Evolutionary conservation across 441 rosid genomes (phyloP).

Genomic region (Gossypium gossypioides): DNA sequence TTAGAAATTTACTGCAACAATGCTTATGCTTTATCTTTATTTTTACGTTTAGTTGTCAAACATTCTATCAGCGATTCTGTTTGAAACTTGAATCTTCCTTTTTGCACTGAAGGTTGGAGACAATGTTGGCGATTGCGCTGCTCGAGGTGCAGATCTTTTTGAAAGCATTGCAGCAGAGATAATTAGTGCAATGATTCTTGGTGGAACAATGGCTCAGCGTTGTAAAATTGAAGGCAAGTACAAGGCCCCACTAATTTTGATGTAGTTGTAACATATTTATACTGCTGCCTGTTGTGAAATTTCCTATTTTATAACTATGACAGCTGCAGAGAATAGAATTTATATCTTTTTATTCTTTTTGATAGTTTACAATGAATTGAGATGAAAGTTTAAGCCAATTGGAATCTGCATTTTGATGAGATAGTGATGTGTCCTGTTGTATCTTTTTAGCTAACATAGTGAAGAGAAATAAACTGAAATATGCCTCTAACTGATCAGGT

Average conservation of each 20-base stretch:
- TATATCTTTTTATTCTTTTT: neutral
- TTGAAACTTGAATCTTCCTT: constrained; percentile 16
- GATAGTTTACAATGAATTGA: neutral
- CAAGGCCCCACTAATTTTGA: neutral
- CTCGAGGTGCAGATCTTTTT: constrained; percentile 97
- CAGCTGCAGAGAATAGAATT: neutral
- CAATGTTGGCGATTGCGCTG: constrained; percentile 99
- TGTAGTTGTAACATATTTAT: neutral
- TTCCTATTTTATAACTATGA: neutral
- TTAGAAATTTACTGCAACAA: neutral
- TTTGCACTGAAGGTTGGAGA: constrained; percentile 65
- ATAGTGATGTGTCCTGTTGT: neutral
- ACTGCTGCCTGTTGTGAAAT: neutral
- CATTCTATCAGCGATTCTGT: constrained; percentile 3
- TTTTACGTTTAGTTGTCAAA: neutral
- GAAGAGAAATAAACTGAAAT: neutral
- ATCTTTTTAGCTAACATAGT: neutral
- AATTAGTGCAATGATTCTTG: constrained; percentile 96
- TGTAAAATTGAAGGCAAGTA: constrained; percentile 86
- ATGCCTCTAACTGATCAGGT: neutral
- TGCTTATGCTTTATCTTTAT: neutral
- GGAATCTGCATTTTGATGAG: neutral
- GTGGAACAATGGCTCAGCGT: constrained; percentile 91
- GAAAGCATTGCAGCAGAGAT: constrained; percentile 99
- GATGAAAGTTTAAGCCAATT: neutral